Evolutionary conservation across 805 yeast species (phyloP), one percentile per base, ranked within the genome.

Genomic region (Wilhelminamyces savonicus): DNA sequence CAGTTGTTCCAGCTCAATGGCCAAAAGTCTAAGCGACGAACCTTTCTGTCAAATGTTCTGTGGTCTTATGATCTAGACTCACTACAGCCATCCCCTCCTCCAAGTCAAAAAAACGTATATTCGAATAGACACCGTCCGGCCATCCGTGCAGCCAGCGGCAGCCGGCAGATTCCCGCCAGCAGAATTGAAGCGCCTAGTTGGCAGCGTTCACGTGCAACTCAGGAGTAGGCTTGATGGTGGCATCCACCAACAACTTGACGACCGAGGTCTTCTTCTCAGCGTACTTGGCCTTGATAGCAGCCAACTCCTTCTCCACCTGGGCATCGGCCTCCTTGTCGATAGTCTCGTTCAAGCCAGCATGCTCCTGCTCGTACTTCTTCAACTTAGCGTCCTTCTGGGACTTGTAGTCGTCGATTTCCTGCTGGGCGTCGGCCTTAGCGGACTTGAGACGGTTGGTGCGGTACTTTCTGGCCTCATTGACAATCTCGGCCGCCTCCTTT

Each of bases 401-500:
- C 69, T 84, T 88, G 74, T 92, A 92, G 33, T 76, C 79, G 42
- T 78, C 82, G 48, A 92, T 85, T 60, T 92, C 98, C 33, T 69
- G 64, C 41, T 86, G 82, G 21, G 98, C 98, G 56, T 92, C 97
- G 15, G 80, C 65, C 67, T 87, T 90, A 30, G 97, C 95, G 27
- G 92, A 88, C 74, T 90, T 92, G 56, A 92, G 72, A 43, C 87
- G 82, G 44, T 76, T 80, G 24, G 92, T 73, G 61, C 95, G 85
- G 66, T 81, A 36, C 47, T 79, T 73, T 70, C 97, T 84, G 15
- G 98, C 97, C 54, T 82, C 82, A 49, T 88, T 73, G 38, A 92
- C 97, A 41, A 88, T 83, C 46, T 80, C 88, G 47, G 94, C 97
- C n/a, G 98, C 97, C 50, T 85, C 90, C 63, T 83, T 86, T 67